These are phyloP conservation scores for Colletotrichum viniferum DNA, from an alignment of 2,329 filamentous ascomycete genomes.

Conservation along the genomic window DNA sequence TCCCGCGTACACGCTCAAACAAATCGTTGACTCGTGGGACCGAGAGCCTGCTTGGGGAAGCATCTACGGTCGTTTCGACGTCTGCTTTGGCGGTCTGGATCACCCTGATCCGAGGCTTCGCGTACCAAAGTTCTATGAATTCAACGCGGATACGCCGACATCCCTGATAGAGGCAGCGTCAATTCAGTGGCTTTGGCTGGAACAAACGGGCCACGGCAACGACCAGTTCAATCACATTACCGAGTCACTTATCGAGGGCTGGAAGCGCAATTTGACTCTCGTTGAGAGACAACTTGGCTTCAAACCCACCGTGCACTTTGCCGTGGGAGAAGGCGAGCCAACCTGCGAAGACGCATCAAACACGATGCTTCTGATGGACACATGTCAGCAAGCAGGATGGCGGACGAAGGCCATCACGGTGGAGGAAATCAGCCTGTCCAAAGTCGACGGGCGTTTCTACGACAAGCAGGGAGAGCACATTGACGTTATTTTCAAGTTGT, in stretches of 20 bases:
- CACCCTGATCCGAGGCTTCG: background rate
- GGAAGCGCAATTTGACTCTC: background rate
- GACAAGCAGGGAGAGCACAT: background rate
- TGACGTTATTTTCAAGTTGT: conserved; percentile 4
- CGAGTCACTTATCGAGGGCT: background rate
- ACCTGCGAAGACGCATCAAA: background rate
- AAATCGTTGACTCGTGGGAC: background rate
- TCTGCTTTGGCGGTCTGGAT: background rate
- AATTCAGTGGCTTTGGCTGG: background rate
- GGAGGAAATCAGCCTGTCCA: background rate
- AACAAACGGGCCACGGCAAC: background rate
- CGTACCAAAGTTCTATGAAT: background rate
- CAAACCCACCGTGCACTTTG: background rate
- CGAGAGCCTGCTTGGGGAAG: conserved; percentile 2
- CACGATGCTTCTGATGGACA: background rate
- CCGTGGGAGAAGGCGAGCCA: background rate
- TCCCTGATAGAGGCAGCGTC: background rate
- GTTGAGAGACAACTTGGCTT: background rate
- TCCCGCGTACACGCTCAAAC: background rate
- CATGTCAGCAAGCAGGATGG: background rate
- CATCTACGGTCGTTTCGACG: conserved; percentile 3
- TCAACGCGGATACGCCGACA: background rate
- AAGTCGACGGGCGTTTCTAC: background rate
- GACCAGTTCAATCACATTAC: background rate
- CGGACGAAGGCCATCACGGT: background rate